Evolutionary conservation across 2,329 filamentous ascomycete genomes (phyloP), one percentile per base, ranked within the genome.

Genomic region (Fusarium metavorans): DNA sequence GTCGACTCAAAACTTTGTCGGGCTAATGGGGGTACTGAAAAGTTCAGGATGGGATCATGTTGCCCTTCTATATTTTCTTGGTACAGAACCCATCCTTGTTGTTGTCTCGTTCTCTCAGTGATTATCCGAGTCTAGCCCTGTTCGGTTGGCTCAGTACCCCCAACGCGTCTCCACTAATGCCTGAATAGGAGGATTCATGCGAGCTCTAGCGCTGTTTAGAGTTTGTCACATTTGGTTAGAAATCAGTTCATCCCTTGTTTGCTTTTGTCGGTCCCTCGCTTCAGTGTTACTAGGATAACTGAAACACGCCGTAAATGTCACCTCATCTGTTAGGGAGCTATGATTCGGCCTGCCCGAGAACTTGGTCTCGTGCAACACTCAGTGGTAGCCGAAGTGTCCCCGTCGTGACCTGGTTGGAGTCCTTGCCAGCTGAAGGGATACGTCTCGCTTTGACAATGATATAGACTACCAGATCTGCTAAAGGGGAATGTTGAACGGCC

Each of bases 31-130:
- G 32, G 43, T 65, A 30, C 11, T 45, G 34, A 34, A 64, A 67
- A 62, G 23, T 48, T 66, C 41, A 56, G 39, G 52, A 64, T 68
- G 68, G 71, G 71, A 66, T 59, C 45, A 50, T 58, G 64, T 66
- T 68, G 61, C 64, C 68, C 65, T 73, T 73, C 57, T 73, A 71
- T 62, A 68, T 62, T 64, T 70, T 54, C 50, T 57, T 58, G 30
- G 35, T 50, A 45, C 41, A 30, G 35, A 58, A 23, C 67, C 39
- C 52, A 64, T 59, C 56, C 70, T 70, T 60, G 48, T 62, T 70
- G 50, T 71, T 62, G 58, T 67, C 64, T 71, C 60, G 68, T 68
- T 71, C 45, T 68, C 68, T 66, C 60, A 56, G 20, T 56, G 66
- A 68, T 71, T 48, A 64, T 35, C 68, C 13, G 30, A 54, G 59